Conservation (phyloP, 2,329 filamentous ascomycete species). For the Lasiodiplodia gonubiensis region DNA sequence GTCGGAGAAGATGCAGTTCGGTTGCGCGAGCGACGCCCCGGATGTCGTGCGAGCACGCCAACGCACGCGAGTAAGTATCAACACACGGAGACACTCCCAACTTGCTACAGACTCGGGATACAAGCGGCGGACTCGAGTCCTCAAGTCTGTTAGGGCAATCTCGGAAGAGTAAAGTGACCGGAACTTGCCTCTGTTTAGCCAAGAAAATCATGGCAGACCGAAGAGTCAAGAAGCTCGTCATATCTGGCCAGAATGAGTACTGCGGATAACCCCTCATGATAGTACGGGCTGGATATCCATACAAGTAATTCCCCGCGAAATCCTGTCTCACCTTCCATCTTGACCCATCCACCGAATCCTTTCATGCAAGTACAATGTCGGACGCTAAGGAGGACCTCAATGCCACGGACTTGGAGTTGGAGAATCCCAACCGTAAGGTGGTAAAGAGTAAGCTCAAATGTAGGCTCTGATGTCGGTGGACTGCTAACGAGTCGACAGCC, state of each 20-base stretch:
- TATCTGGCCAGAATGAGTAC: conserved; percentile 9
- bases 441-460: conserved; percentile 9
- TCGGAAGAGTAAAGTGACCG: background rate
- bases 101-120: conserved; percentile 3
- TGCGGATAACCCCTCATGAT: conserved; percentile 3
- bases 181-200: conserved; percentile 12
- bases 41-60: conserved; percentile 30
- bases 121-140: conserved; percentile 2
- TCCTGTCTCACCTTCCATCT: conserved; percentile 1
- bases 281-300: background rate
- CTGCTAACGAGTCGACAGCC: conserved; percentile 45
- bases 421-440: conserved; percentile 16
- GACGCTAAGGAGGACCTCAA: conserved; percentile 13
- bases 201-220: background rate
- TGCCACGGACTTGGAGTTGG: conserved; percentile 17
- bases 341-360: conserved; percentile 7
- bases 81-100: conserved; percentile 14
- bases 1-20: conserved; percentile 2
- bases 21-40: conserved; percentile 19
- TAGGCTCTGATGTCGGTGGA: too few species aligned
- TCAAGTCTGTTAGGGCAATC: conserved; percentile 2
- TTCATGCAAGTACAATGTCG: conserved; percentile 5
- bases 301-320: conserved; percentile 2
- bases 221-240: conserved; percentile 12
- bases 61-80: conserved; percentile 24